Percentiles rank a stretch among this genome's conserved stretches.
Conservation (phyloP, 768 basidiomycete species). For the Tulasnella sp. region DNA sequence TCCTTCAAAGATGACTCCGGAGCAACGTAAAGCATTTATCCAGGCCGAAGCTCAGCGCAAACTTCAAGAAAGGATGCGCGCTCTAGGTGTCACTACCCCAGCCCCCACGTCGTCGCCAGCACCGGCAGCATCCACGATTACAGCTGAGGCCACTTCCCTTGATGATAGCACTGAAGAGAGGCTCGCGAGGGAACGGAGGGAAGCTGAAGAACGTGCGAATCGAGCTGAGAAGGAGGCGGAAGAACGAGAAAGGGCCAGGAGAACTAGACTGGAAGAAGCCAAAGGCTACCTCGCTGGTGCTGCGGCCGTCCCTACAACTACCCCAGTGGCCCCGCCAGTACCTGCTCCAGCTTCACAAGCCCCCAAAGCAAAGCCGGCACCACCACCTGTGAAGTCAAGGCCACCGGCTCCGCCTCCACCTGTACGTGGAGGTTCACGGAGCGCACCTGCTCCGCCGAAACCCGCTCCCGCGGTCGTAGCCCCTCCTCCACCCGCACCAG, state of each 20-base stretch:
- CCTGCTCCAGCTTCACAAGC: slow-evolving; percentile 27
- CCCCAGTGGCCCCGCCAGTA: slow-evolving; percentile 27
- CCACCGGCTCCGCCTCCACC: slow-evolving; percentile 32
- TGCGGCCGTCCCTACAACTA: slow-evolving; percentile 5
- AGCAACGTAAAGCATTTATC: slow-evolving; percentile 68
- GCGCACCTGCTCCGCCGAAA: slow-evolving; percentile 35
- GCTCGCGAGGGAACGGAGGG: slow-evolving; percentile 74
- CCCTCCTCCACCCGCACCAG: slow-evolving; percentile 27
- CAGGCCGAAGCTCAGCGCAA: slow-evolving; percentile 71
- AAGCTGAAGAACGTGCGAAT: slow-evolving; percentile 77
- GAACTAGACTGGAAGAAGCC: slow-evolving; percentile 64
- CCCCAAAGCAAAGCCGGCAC: slow-evolving; percentile 20
- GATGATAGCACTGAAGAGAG: slow-evolving; percentile 80
- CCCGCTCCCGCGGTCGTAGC: slow-evolving; percentile 28
- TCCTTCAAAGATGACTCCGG: slow-evolving; percentile 62
- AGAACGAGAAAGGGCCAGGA: slow-evolving; percentile 62
- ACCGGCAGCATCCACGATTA: slow-evolving; percentile 24
- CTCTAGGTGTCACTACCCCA: slow-evolving; percentile 58
- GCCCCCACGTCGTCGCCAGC: slow-evolving; percentile 31
- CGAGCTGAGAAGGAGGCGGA: slow-evolving; percentile 72
- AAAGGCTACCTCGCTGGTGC: slow-evolving; percentile 33
- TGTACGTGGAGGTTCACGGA: slow-evolving; percentile 33
- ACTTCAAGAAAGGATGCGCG: slow-evolving; percentile 74
- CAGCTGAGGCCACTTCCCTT: slow-evolving; percentile 28
- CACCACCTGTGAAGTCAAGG: slow-evolving; percentile 19